These are phyloP conservation scores for Lodderomyces jiufengensis DNA, from an alignment of 1,139 yeast species.

Conservation along the genomic window DNA sequence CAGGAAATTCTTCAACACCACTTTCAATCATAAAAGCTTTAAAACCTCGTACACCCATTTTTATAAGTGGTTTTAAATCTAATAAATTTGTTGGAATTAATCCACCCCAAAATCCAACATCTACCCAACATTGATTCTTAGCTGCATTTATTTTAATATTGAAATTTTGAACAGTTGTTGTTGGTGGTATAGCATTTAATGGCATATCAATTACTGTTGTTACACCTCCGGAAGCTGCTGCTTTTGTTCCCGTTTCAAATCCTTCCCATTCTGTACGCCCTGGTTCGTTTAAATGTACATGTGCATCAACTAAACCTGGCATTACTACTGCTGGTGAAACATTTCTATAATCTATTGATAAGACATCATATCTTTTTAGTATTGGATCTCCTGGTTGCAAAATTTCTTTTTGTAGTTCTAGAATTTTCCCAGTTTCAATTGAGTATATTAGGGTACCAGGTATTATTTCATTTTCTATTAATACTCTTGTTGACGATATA, in stretches of 20 bases:
- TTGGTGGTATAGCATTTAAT: constrained; percentile 90
- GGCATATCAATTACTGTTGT: constrained; percentile 97
- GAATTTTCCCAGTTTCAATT: constrained; percentile 59
- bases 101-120: constrained; percentile 97
- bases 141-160: constrained; percentile 76
- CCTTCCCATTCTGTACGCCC: constrained; percentile 98
- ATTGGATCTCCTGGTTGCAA: constrained; percentile 35
- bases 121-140: constrained; percentile 80
- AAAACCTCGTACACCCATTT: constrained; percentile 88
- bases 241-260: constrained; percentile 85
- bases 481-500: constrained; percentile 62
- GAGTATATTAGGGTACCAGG: constrained; percentile 73
- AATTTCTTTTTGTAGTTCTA: constrained; percentile 42
- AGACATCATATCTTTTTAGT: constrained; percentile 40
- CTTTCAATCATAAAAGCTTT: constrained; percentile 88
- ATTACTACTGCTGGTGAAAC: constrained; percentile 65
- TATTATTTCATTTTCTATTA: constrained; percentile 44
- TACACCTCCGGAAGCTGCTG: constrained; percentile 94
- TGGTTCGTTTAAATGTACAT: constrained; percentile 91
- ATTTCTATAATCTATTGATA: constrained; percentile 41
- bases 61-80: constrained; percentile 68
- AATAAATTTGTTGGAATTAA: constrained; percentile 71
- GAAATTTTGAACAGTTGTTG: constrained; percentile 78
- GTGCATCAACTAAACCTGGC: constrained; percentile 93
- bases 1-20: constrained; percentile 94